Evolutionary conservation across 176 grass and related monocot genomes (phyloP), one percentile per base, ranked within the genome.

Genomic region (Ampelocalamus luodianensis): DNA sequence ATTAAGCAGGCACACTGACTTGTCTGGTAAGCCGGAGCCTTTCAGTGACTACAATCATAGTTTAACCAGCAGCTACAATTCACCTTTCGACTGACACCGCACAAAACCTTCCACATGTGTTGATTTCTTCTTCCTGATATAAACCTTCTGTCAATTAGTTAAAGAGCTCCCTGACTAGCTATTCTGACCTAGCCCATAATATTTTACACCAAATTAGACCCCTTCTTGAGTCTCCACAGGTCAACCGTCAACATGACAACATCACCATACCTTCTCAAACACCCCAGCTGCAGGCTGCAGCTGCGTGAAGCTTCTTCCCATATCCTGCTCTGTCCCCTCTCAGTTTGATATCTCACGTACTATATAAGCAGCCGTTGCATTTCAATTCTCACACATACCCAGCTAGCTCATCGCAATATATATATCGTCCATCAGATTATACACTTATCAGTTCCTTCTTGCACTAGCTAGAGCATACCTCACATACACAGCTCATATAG

Each of bases 141-240:
- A 43, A 43, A 42, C 40, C 40, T 42, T 42, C 1, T 42, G 40
- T 72, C 32, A 34, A 34, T 34, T 34, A 38, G 2, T 56, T 76
- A 14, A 76, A 15, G 72, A 76, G 18, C 17, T 54, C 72, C 23
- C 50, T 76, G 72, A 56, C 72, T 76, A 38, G 53, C 50, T 1
- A 15, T 13, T 18, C 50, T 3, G 32, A 56, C 72, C 10, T 32
- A 38, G 50, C 50, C 68, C 3, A 24, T 23, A 70, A 67, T 36
- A 22, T 18, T 38, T 20, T 49, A 49, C 48, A 49, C 48, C 48
- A 53, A 74, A 13, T 74, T 75, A 75, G 48, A 49, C 13, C 4
- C 4, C 48, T 16, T 49, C 48, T 49, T 49, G 0, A 4, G 13
- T 49, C 14, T 16, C 39, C 38, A 1, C 10, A 24, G 4, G 29